These are phyloP conservation scores for Trichophyton benhamiae DNA, from an alignment of 2,329 filamentous ascomycete genomes.

Conservation along the genomic window DNA sequence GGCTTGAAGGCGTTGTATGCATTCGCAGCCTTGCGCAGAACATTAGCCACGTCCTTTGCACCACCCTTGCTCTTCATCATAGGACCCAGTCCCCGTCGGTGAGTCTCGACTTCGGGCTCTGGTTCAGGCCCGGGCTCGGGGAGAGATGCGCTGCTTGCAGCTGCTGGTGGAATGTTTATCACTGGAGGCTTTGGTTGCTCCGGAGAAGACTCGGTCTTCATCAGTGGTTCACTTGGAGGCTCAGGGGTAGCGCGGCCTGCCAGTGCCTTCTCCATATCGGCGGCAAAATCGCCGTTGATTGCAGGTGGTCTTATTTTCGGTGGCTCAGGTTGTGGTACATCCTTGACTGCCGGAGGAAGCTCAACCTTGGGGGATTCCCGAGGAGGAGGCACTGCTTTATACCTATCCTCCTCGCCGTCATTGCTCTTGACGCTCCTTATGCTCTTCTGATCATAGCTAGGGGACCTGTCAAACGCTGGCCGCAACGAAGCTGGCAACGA, in stretches of 20 bases:
- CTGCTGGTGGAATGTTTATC: neutral
- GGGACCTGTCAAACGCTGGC: conserved; percentile 1
- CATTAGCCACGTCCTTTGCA: conserved; percentile 55
- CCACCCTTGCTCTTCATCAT: conserved; percentile 78
- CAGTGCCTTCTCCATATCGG: neutral
- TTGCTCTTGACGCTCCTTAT: neutral
- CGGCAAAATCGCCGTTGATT: neutral
- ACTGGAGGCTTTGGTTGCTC: neutral
- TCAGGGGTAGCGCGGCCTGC: neutral
- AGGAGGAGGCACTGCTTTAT: neutral
- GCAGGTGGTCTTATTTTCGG: neutral
- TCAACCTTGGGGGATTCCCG: neutral
- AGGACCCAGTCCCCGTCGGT: conserved; percentile 68
- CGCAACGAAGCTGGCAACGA: neutral
- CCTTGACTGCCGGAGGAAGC: neutral
- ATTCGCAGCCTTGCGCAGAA: conserved; percentile 68
- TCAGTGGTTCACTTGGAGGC: neutral
- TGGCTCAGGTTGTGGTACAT: conserved; percentile 4
- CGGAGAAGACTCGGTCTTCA: neutral
- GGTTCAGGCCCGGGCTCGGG: neutral
- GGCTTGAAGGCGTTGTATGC: conserved; percentile 69
- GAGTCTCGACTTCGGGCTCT: conserved; percentile 34
- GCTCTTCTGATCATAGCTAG: conserved; percentile 1
- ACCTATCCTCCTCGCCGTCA: neutral
- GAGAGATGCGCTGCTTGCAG: neutral